Evolutionary conservation across 495 filamentous ascomycete genomes (phyloP).

Genomic region (Chaetomidium leptoderma): DNA sequence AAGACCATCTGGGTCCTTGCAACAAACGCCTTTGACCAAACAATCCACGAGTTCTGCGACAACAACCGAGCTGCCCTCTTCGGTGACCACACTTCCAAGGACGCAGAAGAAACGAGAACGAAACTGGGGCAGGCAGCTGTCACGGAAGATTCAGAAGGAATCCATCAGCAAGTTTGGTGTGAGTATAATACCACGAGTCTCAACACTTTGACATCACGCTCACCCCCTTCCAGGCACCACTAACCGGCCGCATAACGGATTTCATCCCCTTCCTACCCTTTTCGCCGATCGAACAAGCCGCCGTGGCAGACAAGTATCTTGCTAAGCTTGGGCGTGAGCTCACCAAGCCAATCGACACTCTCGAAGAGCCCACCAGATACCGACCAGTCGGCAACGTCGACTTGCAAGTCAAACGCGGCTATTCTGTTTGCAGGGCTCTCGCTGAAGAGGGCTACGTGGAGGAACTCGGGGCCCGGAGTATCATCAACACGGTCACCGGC

Average conservation of each 20-base stretch:
- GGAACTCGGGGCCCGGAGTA: slow-evolving; percentile 41
- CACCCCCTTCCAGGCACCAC: slow-evolving; percentile 29
- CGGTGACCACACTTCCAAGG: slow-evolving; percentile 12
- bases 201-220: too few relatives aligned
- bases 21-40: slow-evolving; percentile 45
- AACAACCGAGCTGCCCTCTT: slow-evolving; percentile 24
- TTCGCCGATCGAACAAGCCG: slow-evolving; percentile 38
- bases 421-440: slow-evolving; percentile 35
- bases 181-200: neutral
- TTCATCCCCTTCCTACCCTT: slow-evolving; percentile 50
- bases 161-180: slow-evolving; percentile 31
- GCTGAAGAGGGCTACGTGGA: slow-evolving; percentile 35
- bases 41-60: slow-evolving; percentile 38
- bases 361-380: slow-evolving; percentile 14
- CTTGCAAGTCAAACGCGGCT: slow-evolving; percentile 33
- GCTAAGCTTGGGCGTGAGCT: slow-evolving; percentile 34
- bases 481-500: slow-evolving; percentile 14
- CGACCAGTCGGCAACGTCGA: slow-evolving; percentile 36
- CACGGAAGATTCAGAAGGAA: slow-evolving; percentile 29
- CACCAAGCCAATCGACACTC: slow-evolving; percentile 29
- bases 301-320: slow-evolving; percentile 45
- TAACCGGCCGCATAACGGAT: slow-evolving; percentile 42
- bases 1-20: slow-evolving; percentile 56
- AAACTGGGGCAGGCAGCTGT: slow-evolving; percentile 24
- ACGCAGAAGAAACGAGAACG: slow-evolving; percentile 8